Base-by-base conservation (phyloP, 2,329 filamentous ascomycete genomes). In the Blastomyces parvus region DNA sequence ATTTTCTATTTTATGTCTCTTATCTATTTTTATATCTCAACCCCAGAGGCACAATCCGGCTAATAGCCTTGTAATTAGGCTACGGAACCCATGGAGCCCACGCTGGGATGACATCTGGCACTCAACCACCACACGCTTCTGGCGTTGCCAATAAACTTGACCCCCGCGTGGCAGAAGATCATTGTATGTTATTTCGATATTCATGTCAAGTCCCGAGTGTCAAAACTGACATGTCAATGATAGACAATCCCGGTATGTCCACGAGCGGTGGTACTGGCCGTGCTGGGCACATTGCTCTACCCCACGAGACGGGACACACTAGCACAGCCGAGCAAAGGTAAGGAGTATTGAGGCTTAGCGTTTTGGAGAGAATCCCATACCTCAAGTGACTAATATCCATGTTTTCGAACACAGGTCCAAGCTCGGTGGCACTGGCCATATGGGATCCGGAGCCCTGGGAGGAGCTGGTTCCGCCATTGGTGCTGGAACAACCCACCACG, bases 121-220 rank as follows among this genome's bases (percentile, higher is more conserved):
- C 44, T 19, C 46, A 61, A 44, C 74, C 67, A 5, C 76, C 75
- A 40, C 74, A 78, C 63, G 66, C 67, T 9, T 74, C 74, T 22
- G 76, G 77, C 30, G 46, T 74, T 14, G 71, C 73, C 53, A 79
- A 79, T 64, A 76, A 74, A 63, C 50, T 71, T 8, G 77, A 79
- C 62, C 76, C 76, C 46, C 66, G 73, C 48, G 72, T 76, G 19
- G 70, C 76, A 60, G 71, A 68, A 25, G 71, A 74, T 63, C 67
- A 53, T 13, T 44, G 40, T 33, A 50, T 36, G 52, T 55, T 36
- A 14, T 9, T 50, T 22, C n/a, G 7, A 19, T 25, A 19, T 25
- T 50, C 46, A 50, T 22, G 4, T 48, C 46, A 22, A 25, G n/a
- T 3, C 9, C n/a, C 25, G 46, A 27, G 9, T 8, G 11, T 11